These are phyloP conservation scores for Emergomyces orientalis DNA, from an alignment of 2,329 filamentous ascomycete genomes.

Conservation along the genomic window DNA sequence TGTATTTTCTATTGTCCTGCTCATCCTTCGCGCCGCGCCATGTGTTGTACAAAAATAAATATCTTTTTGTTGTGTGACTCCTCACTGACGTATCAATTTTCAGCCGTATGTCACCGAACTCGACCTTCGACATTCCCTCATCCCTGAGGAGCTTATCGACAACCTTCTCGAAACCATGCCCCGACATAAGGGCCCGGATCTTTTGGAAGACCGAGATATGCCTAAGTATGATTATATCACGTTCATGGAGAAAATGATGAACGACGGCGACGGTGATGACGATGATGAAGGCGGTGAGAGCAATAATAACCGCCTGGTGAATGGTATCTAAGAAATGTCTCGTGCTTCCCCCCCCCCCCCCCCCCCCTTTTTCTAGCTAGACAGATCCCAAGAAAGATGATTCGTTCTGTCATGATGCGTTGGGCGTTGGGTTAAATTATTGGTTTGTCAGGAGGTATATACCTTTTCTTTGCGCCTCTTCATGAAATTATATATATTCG, in stretches of 20 bases:
- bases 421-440: neutral
- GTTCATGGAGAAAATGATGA: conserved; percentile 87
- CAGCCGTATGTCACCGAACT: conserved; percentile 94
- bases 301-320: neutral
- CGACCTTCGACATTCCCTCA: conserved; percentile 86
- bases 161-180: conserved; percentile 85
- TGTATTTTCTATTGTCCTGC: conserved; percentile 18
- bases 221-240: conserved; percentile 92
- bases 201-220: conserved; percentile 72
- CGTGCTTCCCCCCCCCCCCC: no score
- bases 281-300: neutral
- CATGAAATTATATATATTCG: neutral
- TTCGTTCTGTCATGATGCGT: neutral
- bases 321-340: neutral
- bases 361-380: neutral
- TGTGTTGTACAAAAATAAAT: neutral
- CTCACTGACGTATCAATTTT: conserved; percentile 1
- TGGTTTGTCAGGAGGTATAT: neutral
- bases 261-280: conserved; percentile 22
- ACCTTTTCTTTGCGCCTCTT: neutral
- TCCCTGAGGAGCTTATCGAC: conserved; percentile 94
- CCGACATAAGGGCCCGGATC: conserved; percentile 69
- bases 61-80: neutral
- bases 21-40: neutral
- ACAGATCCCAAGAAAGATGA: neutral